Conservation (phyloP, 1,139 yeast species). For the Pneumocystis jirovecii region DNA sequence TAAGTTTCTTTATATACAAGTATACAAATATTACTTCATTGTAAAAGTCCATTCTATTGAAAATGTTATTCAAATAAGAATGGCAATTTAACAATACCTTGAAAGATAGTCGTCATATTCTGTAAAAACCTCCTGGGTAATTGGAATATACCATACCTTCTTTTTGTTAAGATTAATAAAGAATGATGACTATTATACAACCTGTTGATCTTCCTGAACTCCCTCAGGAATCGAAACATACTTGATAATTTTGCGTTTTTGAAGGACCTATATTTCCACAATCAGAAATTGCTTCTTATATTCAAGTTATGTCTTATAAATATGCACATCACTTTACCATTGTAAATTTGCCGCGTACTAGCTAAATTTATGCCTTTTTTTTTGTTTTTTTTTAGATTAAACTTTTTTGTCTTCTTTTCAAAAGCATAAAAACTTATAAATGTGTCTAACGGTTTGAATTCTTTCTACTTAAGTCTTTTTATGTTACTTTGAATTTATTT, state of each 20-base stretch:
- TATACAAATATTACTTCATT: slow-evolving; percentile 23
- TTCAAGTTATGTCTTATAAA: not conserved
- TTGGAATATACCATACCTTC: slow-evolving; percentile 8
- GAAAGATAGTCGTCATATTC: not conserved
- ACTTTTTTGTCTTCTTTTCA: not conserved
- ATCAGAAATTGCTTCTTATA: not conserved
- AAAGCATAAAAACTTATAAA: not conserved
- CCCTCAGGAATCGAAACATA: not conserved
- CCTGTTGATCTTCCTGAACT: not conserved
- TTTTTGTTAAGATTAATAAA: slow-evolving; percentile 5
- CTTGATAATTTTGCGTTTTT: slow-evolving; percentile 15
- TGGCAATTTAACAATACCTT: not conserved
- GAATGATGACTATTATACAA: slow-evolving; percentile 2
- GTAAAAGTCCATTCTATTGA: slow-evolving; percentile 59
- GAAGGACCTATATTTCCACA: slow-evolving; percentile 13
- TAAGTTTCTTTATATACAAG: not conserved
- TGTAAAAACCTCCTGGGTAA: slow-evolving; percentile 6
- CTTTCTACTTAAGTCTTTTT: not conserved
- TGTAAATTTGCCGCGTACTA: not conserved
- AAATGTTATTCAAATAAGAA: slow-evolving; percentile 64
- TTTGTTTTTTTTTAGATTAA: not conserved
- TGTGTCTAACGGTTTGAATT: not conserved
- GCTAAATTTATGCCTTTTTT: not conserved
- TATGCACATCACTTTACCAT: not conserved
- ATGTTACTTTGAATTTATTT: not conserved